Evolutionary conservation across 768 basidiomycete species (phyloP).

Genomic region (Boletus subparvulus): DNA sequence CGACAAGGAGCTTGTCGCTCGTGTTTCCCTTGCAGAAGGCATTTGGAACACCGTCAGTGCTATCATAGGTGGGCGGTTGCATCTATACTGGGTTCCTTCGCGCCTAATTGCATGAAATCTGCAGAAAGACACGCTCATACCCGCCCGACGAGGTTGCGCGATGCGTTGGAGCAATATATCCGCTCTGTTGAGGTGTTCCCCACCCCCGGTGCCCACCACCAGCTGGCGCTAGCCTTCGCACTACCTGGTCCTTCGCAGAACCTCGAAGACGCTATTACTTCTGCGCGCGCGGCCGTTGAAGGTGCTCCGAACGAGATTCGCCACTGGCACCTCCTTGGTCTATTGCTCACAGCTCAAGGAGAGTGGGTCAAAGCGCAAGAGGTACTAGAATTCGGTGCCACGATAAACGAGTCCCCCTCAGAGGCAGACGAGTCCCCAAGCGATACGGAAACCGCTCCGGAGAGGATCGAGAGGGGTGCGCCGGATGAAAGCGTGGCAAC

Average conservation of each 20-base stretch:
- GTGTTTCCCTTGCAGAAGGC: slow-evolving; percentile 67
- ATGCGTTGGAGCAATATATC: slow-evolving; percentile 53
- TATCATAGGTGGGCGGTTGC: slow-evolving; percentile 51
- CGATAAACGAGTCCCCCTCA: slow-evolving; percentile 45
- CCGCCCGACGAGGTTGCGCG: slow-evolving; percentile 57
- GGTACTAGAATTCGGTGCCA: slow-evolving; percentile 76
- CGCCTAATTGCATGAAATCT: background rate
- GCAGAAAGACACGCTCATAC: slow-evolving; percentile 66
- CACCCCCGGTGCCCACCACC: slow-evolving; percentile 64
- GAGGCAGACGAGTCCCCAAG: slow-evolving; percentile 36
- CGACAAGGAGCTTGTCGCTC: slow-evolving; percentile 55
- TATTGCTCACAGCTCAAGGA: slow-evolving; percentile 74
- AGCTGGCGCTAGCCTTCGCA: slow-evolving; percentile 74
- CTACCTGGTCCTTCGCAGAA: slow-evolving; percentile 64
- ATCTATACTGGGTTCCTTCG: background rate
- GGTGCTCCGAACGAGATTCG: slow-evolving; percentile 59
- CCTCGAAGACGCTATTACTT: slow-evolving; percentile 62
- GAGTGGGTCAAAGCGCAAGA: slow-evolving; percentile 77
- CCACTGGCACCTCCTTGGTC: slow-evolving; percentile 89
- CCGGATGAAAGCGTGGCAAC: background rate
- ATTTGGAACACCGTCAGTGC: slow-evolving; percentile 72
- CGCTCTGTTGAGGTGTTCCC: slow-evolving; percentile 48
- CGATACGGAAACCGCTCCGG: slow-evolving; percentile 18
- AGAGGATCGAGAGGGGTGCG: slow-evolving; percentile 7
- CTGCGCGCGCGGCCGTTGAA: slow-evolving; percentile 74